A percentile compares a stretch with the other conserved stretches of the same genome.
phyloP scores from a whole-genome alignment of 257 asterid species.

The Solanum stenotomum region DNA sequence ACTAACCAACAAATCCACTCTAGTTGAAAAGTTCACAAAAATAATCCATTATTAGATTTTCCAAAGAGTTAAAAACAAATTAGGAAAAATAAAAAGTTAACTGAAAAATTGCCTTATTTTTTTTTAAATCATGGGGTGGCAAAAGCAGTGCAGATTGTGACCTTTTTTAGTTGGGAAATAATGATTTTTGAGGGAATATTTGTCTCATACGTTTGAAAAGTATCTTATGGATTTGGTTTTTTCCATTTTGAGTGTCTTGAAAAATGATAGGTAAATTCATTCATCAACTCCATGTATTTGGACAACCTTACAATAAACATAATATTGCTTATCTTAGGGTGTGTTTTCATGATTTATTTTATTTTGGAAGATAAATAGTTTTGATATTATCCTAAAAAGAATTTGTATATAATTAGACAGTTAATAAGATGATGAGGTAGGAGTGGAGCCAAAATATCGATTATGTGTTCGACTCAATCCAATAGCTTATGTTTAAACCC shows the following conservation, averaged over 20 bases:
- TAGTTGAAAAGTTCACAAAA: neutral
- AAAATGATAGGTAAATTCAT: neutral
- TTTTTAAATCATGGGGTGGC: slow-evolving; percentile 7
- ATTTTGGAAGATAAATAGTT: neutral
- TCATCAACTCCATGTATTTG: neutral
- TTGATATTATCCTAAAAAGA: neutral
- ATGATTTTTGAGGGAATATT: neutral
- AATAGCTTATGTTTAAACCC: neutral
- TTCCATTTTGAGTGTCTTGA: neutral
- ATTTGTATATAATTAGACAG: neutral
- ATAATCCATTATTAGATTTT: neutral
- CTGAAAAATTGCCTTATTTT: neutral
- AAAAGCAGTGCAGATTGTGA: slow-evolving; percentile 21
- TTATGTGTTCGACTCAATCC: too few species aligned
- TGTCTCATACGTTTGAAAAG: neutral
- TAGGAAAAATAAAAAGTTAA: neutral
- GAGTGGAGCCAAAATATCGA: fast-evolving
- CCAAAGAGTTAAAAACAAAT: neutral
- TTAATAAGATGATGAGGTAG: neutral
- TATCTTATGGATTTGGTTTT: neutral
- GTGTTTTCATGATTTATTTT: neutral
- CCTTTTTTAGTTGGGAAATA: neutral
- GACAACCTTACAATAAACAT: neutral
- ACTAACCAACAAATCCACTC: slow-evolving; percentile 9
- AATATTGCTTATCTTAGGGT: neutral